phyloP scores from a whole-genome alignment of 140 eudicot species.

The Bidens hawaiensis region DNA sequence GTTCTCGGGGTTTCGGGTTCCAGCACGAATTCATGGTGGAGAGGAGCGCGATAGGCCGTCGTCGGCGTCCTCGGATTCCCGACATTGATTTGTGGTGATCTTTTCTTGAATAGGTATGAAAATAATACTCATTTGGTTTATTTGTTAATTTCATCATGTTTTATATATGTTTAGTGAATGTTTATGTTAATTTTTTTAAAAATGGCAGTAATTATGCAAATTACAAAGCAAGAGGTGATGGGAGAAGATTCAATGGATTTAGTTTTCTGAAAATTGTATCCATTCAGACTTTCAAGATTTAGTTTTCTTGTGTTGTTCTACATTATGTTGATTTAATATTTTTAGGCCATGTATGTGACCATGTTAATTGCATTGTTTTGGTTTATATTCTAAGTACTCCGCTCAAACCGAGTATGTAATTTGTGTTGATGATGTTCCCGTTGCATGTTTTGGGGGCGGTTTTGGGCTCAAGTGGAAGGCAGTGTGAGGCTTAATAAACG shows the following conservation, averaged over 20 bases:
- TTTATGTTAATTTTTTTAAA: slow-evolving; percentile 5
- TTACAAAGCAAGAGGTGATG: slow-evolving; percentile 8
- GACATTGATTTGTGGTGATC: slow-evolving; percentile 49
- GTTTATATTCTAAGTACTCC: slow-evolving; percentile 15
- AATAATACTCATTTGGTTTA: neutral
- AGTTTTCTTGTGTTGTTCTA: slow-evolving; percentile 24
- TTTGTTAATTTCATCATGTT: neutral
- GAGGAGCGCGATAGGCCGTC: slow-evolving; percentile 97
- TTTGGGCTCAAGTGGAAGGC: neutral
- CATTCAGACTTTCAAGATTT: slow-evolving; percentile 17
- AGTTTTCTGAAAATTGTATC: slow-evolving; percentile 17
- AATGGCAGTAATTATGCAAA: neutral
- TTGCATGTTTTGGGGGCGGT: neutral
- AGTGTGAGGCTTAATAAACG: neutral
- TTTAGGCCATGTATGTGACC: slow-evolving; percentile 20
- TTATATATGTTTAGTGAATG: neutral
- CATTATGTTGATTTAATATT: slow-evolving; percentile 21
- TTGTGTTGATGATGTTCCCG: slow-evolving; percentile 11
- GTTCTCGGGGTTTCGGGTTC: slow-evolving; percentile 60
- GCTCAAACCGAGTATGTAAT: slow-evolving; percentile 27
- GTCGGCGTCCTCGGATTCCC: slow-evolving; percentile 93
- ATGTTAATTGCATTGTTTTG: slow-evolving; percentile 21
- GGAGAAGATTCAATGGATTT: slow-evolving; percentile 19
- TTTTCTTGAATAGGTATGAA: slow-evolving; percentile 39
- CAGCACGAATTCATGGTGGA: slow-evolving; percentile 92